A percentile compares a stretch with the other conserved stretches of the same genome.
These are phyloP conservation scores for Ogataea nonfermentans DNA, from an alignment of 805 yeast species.

Conservation along the genomic window DNA sequence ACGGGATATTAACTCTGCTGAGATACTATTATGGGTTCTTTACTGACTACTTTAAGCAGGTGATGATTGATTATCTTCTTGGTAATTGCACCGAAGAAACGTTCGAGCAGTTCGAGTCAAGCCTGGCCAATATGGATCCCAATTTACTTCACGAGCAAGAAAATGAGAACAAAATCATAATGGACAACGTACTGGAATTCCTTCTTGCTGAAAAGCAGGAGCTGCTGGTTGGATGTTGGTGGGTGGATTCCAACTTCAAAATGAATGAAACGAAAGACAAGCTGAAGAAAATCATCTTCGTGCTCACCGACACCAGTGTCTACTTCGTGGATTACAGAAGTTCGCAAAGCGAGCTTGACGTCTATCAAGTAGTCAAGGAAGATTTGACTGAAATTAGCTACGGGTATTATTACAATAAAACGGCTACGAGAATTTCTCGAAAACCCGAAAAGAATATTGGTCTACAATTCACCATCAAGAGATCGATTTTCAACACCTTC, in stretches of 20 bases:
- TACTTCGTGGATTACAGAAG: conserved; percentile 26
- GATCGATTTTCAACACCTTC: conserved; percentile 1
- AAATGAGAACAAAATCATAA: conserved; percentile 13
- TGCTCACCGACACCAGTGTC: conserved; percentile 25
- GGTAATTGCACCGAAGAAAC: conserved; percentile 35
- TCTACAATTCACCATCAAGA: conserved; percentile 16
- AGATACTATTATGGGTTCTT: conserved; percentile 44
- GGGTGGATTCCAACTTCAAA: conserved; percentile 26
- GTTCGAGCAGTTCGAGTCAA: conserved; percentile 42
- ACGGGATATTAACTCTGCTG: conserved; percentile 40
- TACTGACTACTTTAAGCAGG: conserved; percentile 45
- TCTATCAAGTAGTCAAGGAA: conserved; percentile 21
- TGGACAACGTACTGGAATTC: conserved; percentile 16
- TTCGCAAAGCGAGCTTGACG: conserved; percentile 17
- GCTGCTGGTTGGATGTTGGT: conserved; percentile 34
- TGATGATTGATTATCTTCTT: conserved; percentile 40
- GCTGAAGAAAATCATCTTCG: conserved; percentile 26
- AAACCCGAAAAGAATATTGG: conserved; percentile 37
- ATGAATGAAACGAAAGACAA: conserved; percentile 12
- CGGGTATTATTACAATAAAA: conserved; percentile 28
- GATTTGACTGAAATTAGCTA: conserved; percentile 27
- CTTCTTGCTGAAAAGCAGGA: conserved; percentile 24
- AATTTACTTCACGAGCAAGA: conserved; percentile 20
- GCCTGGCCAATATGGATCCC: conserved; percentile 33
- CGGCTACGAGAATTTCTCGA: conserved; percentile 20